Evolutionary conservation across 345 rosid genomes (phyloP).

Genomic region (Psidium guajava): DNA sequence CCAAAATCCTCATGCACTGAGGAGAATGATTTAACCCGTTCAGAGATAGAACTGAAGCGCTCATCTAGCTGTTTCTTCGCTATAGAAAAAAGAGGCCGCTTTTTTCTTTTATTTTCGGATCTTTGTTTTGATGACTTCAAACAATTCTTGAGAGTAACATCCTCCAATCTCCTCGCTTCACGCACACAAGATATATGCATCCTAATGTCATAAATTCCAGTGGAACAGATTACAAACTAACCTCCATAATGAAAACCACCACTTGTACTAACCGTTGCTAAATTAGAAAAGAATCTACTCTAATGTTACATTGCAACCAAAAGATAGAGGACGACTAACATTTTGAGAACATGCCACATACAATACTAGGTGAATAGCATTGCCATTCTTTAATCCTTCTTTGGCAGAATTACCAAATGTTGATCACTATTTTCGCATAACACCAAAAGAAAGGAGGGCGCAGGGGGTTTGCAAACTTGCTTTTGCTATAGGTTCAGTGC

Average conservation of each 20-base stretch:
- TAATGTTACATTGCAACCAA: not conserved
- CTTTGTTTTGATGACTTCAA: slow-evolving; percentile 19
- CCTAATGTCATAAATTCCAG: slow-evolving; percentile 26
- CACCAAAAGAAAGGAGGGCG: not conserved
- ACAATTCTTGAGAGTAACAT: slow-evolving; percentile 25
- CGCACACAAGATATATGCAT: slow-evolving; percentile 49
- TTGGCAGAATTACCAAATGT: not conserved
- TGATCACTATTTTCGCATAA: not conserved
- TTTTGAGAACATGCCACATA: not conserved
- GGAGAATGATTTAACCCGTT: slow-evolving; percentile 63
- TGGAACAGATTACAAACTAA: not conserved
- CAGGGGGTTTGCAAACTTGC: not conserved
- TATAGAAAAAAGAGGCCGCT: slow-evolving; percentile 22
- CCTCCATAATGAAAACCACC: not conserved
- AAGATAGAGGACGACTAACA: not conserved
- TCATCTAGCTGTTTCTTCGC: slow-evolving; percentile 35
- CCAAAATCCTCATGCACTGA: slow-evolving; percentile 35
- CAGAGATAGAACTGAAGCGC: slow-evolving; percentile 41
- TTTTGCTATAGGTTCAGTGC: not conserved
- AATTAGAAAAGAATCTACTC: not conserved
- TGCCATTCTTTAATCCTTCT: not conserved
- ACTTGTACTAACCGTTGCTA: not conserved
- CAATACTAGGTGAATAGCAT: not conserved
- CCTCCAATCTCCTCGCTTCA: slow-evolving; percentile 51
- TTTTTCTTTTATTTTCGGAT: slow-evolving; percentile 8